phyloP scores from a whole-genome alignment of 2,329 filamentous ascomycete genomes.

The Cucurbitaria berberidis region DNA sequence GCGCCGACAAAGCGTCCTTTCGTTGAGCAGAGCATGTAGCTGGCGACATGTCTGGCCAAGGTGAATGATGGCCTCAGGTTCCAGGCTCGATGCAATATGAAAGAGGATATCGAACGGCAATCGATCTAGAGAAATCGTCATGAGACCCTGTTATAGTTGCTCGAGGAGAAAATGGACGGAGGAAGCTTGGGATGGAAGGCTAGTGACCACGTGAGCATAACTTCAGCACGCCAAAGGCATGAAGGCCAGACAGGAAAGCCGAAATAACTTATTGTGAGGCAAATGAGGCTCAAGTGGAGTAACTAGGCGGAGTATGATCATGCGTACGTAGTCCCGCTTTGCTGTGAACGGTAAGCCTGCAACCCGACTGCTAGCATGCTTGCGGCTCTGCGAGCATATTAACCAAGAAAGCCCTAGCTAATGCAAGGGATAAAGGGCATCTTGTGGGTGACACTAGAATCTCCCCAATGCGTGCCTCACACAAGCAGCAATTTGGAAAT shows the following conservation, averaged over 20 bases:
- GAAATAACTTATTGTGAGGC: not conserved
- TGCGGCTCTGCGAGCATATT: not conserved
- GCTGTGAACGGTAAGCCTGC: not conserved
- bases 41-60: slow-evolving; percentile 61
- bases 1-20: slow-evolving; percentile 64
- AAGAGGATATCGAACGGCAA: slow-evolving; percentile 71
- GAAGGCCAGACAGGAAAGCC: not conserved
- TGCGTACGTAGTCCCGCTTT: not conserved
- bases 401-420: not conserved
- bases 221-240: not conserved
- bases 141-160: slow-evolving; percentile 16
- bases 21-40: slow-evolving; percentile 59
- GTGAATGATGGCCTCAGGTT: slow-evolving; percentile 64
- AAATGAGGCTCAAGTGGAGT: not conserved
- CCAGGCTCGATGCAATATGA: slow-evolving; percentile 61
- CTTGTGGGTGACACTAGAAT: not conserved
- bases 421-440: not conserved
- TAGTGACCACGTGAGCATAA: not conserved
- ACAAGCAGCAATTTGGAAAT: not conserved
- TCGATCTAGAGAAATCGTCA: slow-evolving; percentile 47
- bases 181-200: not conserved
- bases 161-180: not conserved
- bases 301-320: not conserved
- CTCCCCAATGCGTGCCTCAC: no score
- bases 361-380: no score